Conservation (phyloP, 1,284 basidiomycete species). For the Microbotryum saponariae region DNA sequence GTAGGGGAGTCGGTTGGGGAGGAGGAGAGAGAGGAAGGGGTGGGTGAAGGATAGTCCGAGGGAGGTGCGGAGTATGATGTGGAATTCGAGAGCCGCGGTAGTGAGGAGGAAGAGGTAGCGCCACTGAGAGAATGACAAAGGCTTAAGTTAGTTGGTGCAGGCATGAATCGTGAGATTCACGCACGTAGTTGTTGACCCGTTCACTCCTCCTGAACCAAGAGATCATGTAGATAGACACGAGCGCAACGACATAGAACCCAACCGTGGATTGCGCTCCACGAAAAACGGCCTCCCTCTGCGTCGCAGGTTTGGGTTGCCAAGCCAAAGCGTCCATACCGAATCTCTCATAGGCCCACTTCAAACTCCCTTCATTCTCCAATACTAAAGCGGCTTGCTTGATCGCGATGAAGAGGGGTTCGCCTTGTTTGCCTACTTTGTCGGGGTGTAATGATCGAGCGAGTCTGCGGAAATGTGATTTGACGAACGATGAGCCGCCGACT, state of each 20-base stretch:
- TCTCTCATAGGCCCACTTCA: constrained; percentile 34
- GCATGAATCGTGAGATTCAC: not conserved
- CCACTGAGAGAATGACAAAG: constrained; percentile 52
- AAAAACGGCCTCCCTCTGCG: constrained; percentile 26
- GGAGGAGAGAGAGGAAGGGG: constrained; percentile 21
- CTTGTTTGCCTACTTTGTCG: constrained; percentile 28
- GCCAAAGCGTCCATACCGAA: constrained; percentile 21
- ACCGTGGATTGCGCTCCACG: constrained; percentile 15
- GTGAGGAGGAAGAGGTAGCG: constrained; percentile 50
- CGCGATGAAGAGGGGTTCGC: constrained; percentile 27
- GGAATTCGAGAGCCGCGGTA: constrained; percentile 18
- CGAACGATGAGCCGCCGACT: not conserved
- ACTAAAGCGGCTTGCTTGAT: constrained; percentile 25
- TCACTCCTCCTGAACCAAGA: constrained; percentile 33
- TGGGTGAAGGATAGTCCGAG: constrained; percentile 20
- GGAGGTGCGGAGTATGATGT: constrained; percentile 18
- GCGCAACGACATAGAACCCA: constrained; percentile 28
- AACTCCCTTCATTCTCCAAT: constrained; percentile 20
- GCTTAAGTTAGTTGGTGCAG: constrained; percentile 28
- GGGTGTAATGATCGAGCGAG: constrained; percentile 32
- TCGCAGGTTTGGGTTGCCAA: constrained; percentile 25
- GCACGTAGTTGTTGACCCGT: constrained; percentile 27
- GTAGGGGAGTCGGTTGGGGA: constrained; percentile 40
- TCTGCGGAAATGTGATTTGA: constrained; percentile 27
- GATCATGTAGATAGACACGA: constrained; percentile 16